Evolutionary conservation across 2,329 filamentous ascomycete genomes (phyloP), one percentile per base, ranked within the genome.

Genomic region (Aspergillus sergii): DNA sequence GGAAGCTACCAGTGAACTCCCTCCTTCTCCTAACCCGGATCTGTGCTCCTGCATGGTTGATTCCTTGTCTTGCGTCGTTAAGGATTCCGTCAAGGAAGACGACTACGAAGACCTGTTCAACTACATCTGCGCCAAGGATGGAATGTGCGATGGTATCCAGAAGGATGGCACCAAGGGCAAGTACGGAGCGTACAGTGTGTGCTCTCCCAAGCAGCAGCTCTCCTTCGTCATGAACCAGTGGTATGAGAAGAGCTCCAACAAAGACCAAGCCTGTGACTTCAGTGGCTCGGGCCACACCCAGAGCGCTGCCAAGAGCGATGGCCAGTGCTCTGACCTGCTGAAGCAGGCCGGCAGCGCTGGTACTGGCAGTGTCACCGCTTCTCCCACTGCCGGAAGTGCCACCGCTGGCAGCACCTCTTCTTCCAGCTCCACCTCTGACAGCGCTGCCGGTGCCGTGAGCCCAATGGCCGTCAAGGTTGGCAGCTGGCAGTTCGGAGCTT

Each of bases 31-130:
- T 67, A 92, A 98, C 81, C 75, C 86, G 53, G 74, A 87, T 51
- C 88, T 96, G 54, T 99, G 95, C 85, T 79, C 84, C 62, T 99
- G 95, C 87, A 97, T 97, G 92, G 85, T 87, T 77, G 82, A 86
- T 67, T 88, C 88, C 51, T 82, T 96, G 62, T 81, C 82, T 63
- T 99, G 95, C 81, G 85, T 86, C 32, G 87, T 93, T 64, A 82
- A 85, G 53, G 78, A 83, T 54, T 81, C 85, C 67, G 76, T 81
- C 57, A 83, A 88, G 59, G 80, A 87, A 61, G 90, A 88, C 19
- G 59, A 67, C 12, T 70, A 66, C 72, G 86, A 85, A 57, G 80
- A 85, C 19, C 85, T 95, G 69, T 98, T 98, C 79, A 84, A 73
- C 65, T 76, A 75, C 64, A 75, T 83, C 60, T 82, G 81, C 69